A percentile compares a stretch with the other conserved stretches of the same genome.
These are phyloP conservation scores for Solanum gracilifrons DNA, from an alignment of 257 asterid species.

Conservation along the genomic window DNA sequence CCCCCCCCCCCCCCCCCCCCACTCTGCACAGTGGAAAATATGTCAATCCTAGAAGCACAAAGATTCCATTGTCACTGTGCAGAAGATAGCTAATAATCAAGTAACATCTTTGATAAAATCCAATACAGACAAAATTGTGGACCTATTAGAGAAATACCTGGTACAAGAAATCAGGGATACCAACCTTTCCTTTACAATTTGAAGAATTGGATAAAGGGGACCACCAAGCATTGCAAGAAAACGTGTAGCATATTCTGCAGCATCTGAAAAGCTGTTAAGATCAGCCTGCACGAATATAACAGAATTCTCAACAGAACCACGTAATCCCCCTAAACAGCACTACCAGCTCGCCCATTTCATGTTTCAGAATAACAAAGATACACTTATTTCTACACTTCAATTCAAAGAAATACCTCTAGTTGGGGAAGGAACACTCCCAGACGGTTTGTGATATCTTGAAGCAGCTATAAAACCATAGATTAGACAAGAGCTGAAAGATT, in stretches of 20 bases:
- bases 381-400: conserved; percentile 2
- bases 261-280: conserved; percentile 72
- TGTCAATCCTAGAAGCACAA: background rate
- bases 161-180: conserved; percentile 12
- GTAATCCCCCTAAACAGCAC: background rate
- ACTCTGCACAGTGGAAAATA: background rate
- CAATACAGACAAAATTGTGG: background rate
- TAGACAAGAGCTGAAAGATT: conserved; percentile 17
- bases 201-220: conserved; percentile 84
- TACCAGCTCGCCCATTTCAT: background rate
- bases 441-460: conserved; percentile 72
- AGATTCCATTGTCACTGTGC: background rate
- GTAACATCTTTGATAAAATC: background rate
- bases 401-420: conserved; percentile 55
- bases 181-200: conserved; percentile 77
- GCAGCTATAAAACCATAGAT: conserved; percentile 58
- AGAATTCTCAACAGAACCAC: conserved; percentile 4
- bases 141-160: background rate
- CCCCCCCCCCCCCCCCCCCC: too few species aligned
- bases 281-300: conserved; percentile 55
- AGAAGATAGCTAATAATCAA: background rate
- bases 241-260: conserved; percentile 66
- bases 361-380: background rate
- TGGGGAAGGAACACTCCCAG: conserved; percentile 87
- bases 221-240: conserved; percentile 95